Percentiles rank a stretch among this genome's conserved stretches.
These are phyloP conservation scores for Talaromyces sp. DNA, from an alignment of 2,329 filamentous ascomycete genomes.

Conservation along the genomic window DNA sequence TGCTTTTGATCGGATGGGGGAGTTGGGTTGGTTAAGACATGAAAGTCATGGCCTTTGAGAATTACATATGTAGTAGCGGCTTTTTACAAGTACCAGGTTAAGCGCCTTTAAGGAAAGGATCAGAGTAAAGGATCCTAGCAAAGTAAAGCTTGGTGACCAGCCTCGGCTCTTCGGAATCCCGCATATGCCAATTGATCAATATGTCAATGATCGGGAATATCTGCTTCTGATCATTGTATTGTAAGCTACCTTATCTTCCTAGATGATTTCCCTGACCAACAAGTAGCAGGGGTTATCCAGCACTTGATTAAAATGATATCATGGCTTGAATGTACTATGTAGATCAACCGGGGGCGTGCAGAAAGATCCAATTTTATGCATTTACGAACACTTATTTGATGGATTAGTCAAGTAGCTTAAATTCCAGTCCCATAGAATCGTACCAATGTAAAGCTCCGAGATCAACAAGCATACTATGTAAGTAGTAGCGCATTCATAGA, in stretches of 20 bases:
- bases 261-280: background rate
- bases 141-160: background rate
- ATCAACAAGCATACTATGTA: background rate
- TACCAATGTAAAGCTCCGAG: background rate
- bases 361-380: background rate
- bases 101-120: background rate
- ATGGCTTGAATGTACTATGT: background rate
- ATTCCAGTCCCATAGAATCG: background rate
- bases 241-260: background rate
- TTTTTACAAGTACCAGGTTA: background rate
- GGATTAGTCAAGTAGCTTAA: background rate
- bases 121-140: background rate
- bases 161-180: background rate
- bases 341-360: background rate
- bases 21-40: background rate
- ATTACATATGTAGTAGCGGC: background rate
- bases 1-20: background rate
- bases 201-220: background rate
- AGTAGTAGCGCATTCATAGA: too few relatives aligned
- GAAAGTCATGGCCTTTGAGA: background rate
- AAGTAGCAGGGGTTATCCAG: background rate
- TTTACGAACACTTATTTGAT: background rate
- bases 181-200: background rate
- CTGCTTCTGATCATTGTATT: background rate
- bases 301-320: background rate